These are phyloP conservation scores for Verruconis gallopava DNA, from an alignment of 2,329 filamentous ascomycete species.

Conservation along the genomic window DNA sequence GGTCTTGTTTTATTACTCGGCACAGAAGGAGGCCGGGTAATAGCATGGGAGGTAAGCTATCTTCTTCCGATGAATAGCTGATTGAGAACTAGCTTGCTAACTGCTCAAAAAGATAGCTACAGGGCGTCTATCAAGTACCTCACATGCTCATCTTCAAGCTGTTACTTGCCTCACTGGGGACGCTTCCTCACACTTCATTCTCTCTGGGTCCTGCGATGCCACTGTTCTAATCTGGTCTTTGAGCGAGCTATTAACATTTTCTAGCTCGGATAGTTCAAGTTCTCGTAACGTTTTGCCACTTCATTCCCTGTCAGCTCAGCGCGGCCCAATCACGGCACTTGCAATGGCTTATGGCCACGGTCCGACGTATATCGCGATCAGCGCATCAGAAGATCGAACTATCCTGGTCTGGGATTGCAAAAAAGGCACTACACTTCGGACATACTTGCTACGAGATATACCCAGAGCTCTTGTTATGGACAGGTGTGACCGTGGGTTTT, in stretches of 20 bases:
- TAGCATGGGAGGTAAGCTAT: conserved; percentile 75
- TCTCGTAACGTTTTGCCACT: conserved; percentile 51
- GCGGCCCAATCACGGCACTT: conserved; percentile 56
- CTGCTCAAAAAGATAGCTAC: conserved; percentile 58
- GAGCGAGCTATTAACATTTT: conserved; percentile 55
- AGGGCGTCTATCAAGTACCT: conserved; percentile 62
- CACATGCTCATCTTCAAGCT: conserved; percentile 65
- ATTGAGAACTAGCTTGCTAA: conserved; percentile 10
- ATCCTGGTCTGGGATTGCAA: conserved; percentile 89
- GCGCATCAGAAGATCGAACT: conserved; percentile 73
- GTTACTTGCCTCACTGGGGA: conserved; percentile 63
- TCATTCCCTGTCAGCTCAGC: conserved; percentile 64
- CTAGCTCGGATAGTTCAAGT: conserved; percentile 22
- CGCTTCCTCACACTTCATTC: conserved; percentile 56
- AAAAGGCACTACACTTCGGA: conserved; percentile 63
- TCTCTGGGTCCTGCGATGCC: conserved; percentile 73
- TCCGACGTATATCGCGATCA: conserved; percentile 70
- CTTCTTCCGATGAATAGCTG: neutral
- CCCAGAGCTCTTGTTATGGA: conserved; percentile 67
- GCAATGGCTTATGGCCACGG: conserved; percentile 52
- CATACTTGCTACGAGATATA: conserved; percentile 62
- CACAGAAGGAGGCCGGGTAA: conserved; percentile 71
- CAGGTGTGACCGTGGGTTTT: conserved; percentile 70
- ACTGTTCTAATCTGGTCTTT: conserved; percentile 90
- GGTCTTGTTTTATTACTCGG: conserved; percentile 59